Percentiles rank a stretch among this genome's conserved stretches.
phyloP scores from a whole-genome alignment of 2,329 filamentous ascomycete species.

The Thelonectria rubi region DNA sequence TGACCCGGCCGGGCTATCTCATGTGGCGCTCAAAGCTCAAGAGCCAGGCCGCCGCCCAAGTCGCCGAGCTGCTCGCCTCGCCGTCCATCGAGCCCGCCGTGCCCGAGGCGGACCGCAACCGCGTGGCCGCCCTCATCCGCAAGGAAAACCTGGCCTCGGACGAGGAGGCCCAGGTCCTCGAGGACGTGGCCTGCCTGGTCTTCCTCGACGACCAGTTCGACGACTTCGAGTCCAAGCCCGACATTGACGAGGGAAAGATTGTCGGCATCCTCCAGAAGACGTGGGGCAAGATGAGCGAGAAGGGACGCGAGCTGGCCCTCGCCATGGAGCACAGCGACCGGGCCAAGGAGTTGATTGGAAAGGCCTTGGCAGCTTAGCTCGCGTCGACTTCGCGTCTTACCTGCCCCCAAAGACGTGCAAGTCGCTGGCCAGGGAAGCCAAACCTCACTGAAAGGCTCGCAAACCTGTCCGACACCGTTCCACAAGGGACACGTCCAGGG shows the following conservation, averaged over 20 bases:
- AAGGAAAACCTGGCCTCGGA: constrained; percentile 75
- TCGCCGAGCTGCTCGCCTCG: constrained; percentile 63
- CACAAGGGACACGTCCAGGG: neutral
- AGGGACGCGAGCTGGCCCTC: constrained; percentile 71
- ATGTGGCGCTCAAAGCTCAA: constrained; percentile 81
- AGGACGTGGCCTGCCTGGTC: constrained; percentile 87
- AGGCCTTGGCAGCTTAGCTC: constrained; percentile 59
- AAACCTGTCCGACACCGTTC: neutral
- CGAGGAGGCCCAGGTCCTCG: constrained; percentile 75
- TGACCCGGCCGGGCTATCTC: constrained; percentile 79
- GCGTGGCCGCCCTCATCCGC: constrained; percentile 76
- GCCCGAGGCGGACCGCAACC: constrained; percentile 60
- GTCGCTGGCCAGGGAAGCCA: no score
- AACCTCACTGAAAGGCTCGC: neutral
- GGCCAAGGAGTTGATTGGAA: constrained; percentile 68
- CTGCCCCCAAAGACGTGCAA: neutral
- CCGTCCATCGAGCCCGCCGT: constrained; percentile 50
- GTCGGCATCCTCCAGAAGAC: constrained; percentile 76
- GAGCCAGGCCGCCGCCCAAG: constrained; percentile 64
- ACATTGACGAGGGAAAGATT: constrained; percentile 79
- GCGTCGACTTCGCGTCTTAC: neutral
- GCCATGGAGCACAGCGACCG: constrained; percentile 71
- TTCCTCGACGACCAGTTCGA: constrained; percentile 90
- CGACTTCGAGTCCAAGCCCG: constrained; percentile 73
- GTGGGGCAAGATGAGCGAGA: constrained; percentile 77